Evolutionary conservation across 1,139 yeast species (phyloP).

Genomic region (Suhomyces terraborum): DNA sequence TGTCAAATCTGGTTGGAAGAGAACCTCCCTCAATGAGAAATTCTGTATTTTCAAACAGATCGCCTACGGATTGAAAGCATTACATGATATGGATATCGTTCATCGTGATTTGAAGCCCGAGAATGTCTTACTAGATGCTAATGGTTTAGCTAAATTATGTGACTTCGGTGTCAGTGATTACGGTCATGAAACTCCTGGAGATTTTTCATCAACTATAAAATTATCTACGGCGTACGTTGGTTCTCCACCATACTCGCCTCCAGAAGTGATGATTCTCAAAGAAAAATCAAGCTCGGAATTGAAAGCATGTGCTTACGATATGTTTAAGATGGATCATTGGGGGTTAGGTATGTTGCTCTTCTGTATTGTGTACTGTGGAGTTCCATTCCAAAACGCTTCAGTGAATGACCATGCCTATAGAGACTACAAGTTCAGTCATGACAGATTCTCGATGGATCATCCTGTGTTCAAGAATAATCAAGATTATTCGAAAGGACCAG

Average conservation of each 20-base stretch:
- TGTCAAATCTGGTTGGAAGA: constrained; percentile 50
- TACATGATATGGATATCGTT: constrained; percentile 59
- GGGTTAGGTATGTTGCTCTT: constrained; percentile 68
- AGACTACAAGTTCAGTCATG: constrained; percentile 57
- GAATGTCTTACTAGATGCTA: constrained; percentile 54
- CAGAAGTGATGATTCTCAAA: constrained; percentile 64
- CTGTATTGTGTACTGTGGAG: constrained; percentile 57
- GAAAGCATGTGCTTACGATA: constrained; percentile 57
- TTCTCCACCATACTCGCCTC: constrained; percentile 79
- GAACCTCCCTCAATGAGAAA: constrained; percentile 48
- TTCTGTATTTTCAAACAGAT: constrained; percentile 65
- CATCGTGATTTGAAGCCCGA: constrained; percentile 72
- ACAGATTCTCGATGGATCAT: constrained; percentile 49
- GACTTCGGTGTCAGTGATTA: constrained; percentile 77
- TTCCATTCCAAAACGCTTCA: constrained; percentile 61
- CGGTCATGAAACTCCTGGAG: constrained; percentile 59
- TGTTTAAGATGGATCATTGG: constrained; percentile 73
- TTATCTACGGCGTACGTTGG: constrained; percentile 59
- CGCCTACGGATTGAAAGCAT: constrained; percentile 50
- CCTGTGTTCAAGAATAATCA: constrained; percentile 56
- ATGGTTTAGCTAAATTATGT: constrained; percentile 67
- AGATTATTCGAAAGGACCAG: constrained; percentile 57
- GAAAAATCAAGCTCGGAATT: constrained; percentile 38
- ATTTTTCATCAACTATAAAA: constrained; percentile 51
- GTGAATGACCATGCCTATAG: constrained; percentile 55